phyloP scores from a whole-genome alignment of 116 monocot genomes.

The Papilionanthe hybrid region DNA sequence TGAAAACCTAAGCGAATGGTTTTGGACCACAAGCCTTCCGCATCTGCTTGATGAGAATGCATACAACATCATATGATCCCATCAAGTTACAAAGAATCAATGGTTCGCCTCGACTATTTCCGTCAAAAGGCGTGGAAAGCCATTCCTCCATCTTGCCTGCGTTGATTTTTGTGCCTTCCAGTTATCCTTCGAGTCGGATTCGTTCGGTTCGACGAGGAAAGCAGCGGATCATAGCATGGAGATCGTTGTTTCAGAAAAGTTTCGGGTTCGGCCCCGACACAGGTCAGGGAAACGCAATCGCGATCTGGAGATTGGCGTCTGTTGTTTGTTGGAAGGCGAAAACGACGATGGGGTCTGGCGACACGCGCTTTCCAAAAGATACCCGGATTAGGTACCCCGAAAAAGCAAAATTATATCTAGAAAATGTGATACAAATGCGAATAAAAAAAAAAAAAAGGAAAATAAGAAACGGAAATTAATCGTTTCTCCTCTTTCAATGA shows the following conservation, averaged over 20 bases:
- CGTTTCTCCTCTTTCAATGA: too few species aligned
- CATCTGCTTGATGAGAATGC: too few species aligned
- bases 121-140: constrained; percentile 16
- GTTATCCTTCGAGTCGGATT: background rate
- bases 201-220: background rate
- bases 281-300: constrained; percentile 6
- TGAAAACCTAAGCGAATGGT: too few species aligned
- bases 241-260: constrained; percentile 31
- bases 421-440: background rate
- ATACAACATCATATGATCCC: too few species aligned
- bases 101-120: background rate
- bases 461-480: background rate
- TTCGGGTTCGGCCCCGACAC: constrained; percentile 10
- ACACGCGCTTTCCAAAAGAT: constrained; percentile 24
- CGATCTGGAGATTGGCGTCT: constrained; percentile 24
- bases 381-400: background rate
- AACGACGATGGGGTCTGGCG: constrained; percentile 3
- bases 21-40: too few species aligned
- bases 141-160: background rate
- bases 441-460: background rate
- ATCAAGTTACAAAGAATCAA: too few species aligned
- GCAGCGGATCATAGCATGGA: constrained; percentile 13
- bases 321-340: background rate
- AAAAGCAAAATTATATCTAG: background rate
- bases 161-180: background rate